These are phyloP conservation scores for Penicillium daleae DNA, from an alignment of 495 filamentous ascomycete species.

Conservation along the genomic window DNA sequence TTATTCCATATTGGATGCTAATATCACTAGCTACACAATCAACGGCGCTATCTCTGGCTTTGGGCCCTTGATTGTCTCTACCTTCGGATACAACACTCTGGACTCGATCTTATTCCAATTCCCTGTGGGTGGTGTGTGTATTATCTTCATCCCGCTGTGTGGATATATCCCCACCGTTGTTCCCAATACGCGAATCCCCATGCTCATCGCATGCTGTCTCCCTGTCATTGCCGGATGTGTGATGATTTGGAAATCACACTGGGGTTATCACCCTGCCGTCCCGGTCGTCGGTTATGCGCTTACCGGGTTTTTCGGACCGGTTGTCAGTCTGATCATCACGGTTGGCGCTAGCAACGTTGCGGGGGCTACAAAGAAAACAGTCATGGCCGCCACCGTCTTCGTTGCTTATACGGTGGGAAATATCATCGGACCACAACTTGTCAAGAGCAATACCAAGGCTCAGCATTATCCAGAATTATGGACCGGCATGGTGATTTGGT, in stretches of 20 bases:
- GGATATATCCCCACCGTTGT: constrained; percentile 63
- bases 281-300: constrained; percentile 72
- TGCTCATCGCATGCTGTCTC: constrained; percentile 65
- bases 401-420: constrained; percentile 75
- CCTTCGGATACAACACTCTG: constrained; percentile 68
- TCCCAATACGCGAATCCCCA: constrained; percentile 66
- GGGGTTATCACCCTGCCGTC: constrained; percentile 63
- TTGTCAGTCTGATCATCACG: constrained; percentile 66
- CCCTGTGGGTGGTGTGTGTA: constrained; percentile 65
- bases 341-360: constrained; percentile 74
- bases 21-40: constrained; percentile 59
- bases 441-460: constrained; percentile 61
- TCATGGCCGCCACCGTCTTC: constrained; percentile 73
- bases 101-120: constrained; percentile 75
- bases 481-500: constrained; percentile 74
- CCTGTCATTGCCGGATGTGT: constrained; percentile 74
- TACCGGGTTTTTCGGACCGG: constrained; percentile 70
- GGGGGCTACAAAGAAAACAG: constrained; percentile 77
- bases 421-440: constrained; percentile 73
- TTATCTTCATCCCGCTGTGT: constrained; percentile 65
- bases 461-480: constrained; percentile 73
- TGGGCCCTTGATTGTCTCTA: constrained; percentile 73
- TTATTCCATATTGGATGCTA: not conserved
- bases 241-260: constrained; percentile 74
- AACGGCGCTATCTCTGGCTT: constrained; percentile 80